These are phyloP conservation scores for Pyrus hybrid DNA, from an alignment of 331 rosid species.

Conservation along the genomic window DNA sequence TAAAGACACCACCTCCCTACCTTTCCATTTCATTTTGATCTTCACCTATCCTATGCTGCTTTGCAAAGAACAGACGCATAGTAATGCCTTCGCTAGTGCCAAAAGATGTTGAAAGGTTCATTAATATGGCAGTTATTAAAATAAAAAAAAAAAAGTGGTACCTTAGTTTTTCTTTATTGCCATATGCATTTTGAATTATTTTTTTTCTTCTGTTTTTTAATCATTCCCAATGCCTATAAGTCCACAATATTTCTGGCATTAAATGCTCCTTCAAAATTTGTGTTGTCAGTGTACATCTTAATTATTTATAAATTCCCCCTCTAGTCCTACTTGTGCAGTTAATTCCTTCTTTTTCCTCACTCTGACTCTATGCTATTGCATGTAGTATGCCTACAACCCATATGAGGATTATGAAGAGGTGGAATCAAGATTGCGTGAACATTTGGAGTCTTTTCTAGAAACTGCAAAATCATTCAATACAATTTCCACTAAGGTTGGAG, in stretches of 20 bases:
- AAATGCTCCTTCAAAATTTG: slow-evolving; percentile 4
- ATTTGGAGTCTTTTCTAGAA: slow-evolving; percentile 88
- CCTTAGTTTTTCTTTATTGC: background rate
- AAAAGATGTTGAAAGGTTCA: background rate
- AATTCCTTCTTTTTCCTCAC: background rate
- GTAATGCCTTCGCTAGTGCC: background rate
- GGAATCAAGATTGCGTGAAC: slow-evolving; percentile 74
- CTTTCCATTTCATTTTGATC: background rate
- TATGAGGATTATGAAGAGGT: slow-evolving; percentile 79
- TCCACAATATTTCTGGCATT: background rate
- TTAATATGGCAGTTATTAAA: background rate
- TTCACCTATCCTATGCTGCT: background rate
- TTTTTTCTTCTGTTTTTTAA: background rate
- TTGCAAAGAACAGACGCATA: background rate
- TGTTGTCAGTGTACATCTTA: background rate
- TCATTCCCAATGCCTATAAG: background rate
- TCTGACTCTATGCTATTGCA: slow-evolving; percentile 2
- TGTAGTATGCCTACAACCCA: slow-evolving; percentile 84
- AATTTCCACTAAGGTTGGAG: slow-evolving; percentile 76
- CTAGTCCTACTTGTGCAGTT: background rate
- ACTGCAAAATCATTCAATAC: slow-evolving; percentile 86
- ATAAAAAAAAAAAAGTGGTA: no score
- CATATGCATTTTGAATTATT: background rate
- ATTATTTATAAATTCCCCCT: background rate
- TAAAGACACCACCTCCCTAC: background rate